Evolutionary conservation across 2,329 filamentous ascomycete genomes (phyloP), one percentile per base, ranked within the genome.

Genomic region (Trichocomaceae sp.): DNA sequence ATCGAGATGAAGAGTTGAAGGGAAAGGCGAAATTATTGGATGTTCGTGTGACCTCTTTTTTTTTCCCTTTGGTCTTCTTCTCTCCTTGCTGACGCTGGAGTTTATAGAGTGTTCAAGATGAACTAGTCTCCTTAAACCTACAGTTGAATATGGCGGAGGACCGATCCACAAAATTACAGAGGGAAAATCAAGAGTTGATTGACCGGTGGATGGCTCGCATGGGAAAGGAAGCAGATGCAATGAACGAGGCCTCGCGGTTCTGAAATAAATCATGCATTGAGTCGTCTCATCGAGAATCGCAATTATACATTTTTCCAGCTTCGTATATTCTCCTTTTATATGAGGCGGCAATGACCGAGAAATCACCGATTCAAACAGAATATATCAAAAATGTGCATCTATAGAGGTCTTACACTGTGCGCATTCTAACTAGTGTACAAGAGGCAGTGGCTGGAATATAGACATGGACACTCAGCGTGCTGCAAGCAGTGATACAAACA

Each of bases 121-220:
- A 99, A 71, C 85, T 96, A 72, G 85, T 95, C 50, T 86, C 89
- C 1, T 74, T 96, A 47, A 91, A 91, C 62, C 77, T 97, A 61
- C 88, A 97, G 71, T 78, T 96, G 44, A 90, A 93, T 62, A 83
- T 96, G 77, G 85, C 86, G 2, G 90, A 95, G 69, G 82, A 91
- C 68, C 83, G 84, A 65, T 79, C 81, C 26, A 83, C 86, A 66
- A 85, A 83, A 70, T 75, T 95, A 59, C 82, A 84, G 66, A 80
- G 79, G 57, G 93, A 97, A 69, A 97, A 97, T 67, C 85, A 88
- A 66, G 88, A 96, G 61, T 78, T 99, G 54, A 84, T 96, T 52
- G 86, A 90, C 68, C 80, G 93, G 53, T 97, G 91, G 90, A 91
- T 97, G 87, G 84, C 83, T 66, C 80, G 86, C 60, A 93, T 93